phyloP scores from a whole-genome alignment of 805 yeast species.

The Debaryomyces maramus region DNA sequence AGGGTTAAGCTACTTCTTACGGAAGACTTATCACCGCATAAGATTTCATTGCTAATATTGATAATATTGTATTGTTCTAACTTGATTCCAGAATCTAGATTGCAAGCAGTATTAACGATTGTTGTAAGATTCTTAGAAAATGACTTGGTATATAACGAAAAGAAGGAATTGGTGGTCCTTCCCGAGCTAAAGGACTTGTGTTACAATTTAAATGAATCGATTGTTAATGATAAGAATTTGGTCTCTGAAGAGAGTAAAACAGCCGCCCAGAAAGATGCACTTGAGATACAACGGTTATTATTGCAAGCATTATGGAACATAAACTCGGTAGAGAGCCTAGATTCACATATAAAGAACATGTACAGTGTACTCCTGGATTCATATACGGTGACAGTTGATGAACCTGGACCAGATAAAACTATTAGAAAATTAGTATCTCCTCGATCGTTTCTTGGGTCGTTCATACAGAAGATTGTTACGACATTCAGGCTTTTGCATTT shows the following conservation, averaged over 20 bases:
- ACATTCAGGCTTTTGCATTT: slow-evolving; percentile 35
- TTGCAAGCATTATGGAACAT: slow-evolving; percentile 47
- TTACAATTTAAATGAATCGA: slow-evolving; percentile 14
- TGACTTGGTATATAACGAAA: slow-evolving; percentile 27
- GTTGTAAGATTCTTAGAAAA: slow-evolving; percentile 45
- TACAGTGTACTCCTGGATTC: slow-evolving; percentile 2
- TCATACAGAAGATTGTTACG: slow-evolving; percentile 31
- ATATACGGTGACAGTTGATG: slow-evolving; percentile 1
- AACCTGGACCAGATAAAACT: not conserved
- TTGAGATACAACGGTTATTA: slow-evolving; percentile 28
- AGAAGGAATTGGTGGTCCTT: slow-evolving; percentile 21
- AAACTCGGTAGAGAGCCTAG: slow-evolving; percentile 25
- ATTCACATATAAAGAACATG: slow-evolving; percentile 2
- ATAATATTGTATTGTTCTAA: slow-evolving; percentile 23
- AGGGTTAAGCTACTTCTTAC: slow-evolving; percentile 26
- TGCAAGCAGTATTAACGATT: slow-evolving; percentile 40
- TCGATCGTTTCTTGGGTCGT: slow-evolving; percentile 30
- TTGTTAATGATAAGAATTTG: not conserved
- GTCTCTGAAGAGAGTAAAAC: not conserved
- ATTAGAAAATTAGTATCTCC: slow-evolving; percentile 15
- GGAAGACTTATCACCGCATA: slow-evolving; percentile 54
- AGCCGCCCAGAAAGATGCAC: slow-evolving; percentile 19
- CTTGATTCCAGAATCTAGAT: slow-evolving; percentile 25
- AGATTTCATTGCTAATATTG: slow-evolving; percentile 49
- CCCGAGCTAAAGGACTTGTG: slow-evolving; percentile 35